phyloP scores from a whole-genome alignment of 441 rosid genomes.

The Viola pubescens region DNA sequence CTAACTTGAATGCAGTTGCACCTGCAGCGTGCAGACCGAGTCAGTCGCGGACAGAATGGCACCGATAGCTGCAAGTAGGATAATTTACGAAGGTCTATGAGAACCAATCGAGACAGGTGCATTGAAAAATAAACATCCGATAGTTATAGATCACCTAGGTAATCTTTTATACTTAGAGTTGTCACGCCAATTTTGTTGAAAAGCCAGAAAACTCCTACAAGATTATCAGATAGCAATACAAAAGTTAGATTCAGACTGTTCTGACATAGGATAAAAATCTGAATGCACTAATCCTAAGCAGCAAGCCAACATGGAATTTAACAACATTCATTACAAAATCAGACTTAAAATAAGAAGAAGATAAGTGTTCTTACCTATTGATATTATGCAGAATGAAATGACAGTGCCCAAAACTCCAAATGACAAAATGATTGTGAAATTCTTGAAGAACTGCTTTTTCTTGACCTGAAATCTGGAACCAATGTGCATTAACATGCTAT shows the following conservation, averaged over 20 bases:
- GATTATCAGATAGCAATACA: conserved; percentile 4
- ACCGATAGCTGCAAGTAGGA: conserved; percentile 42
- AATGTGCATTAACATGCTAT: background rate
- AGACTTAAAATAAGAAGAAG: background rate
- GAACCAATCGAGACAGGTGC: background rate
- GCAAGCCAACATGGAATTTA: background rate
- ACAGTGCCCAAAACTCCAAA: conserved; percentile 64
- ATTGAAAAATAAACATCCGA: background rate
- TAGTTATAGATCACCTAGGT: conserved; percentile 34
- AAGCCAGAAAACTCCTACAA: conserved; percentile 37
- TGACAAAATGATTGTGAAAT: conserved; percentile 52
- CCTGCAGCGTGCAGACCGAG: conserved; percentile 80
- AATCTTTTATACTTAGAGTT: conserved; percentile 32
- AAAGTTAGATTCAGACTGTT: conserved; percentile 6
- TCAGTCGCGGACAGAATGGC: conserved; percentile 75
- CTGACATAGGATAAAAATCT: conserved; percentile 3
- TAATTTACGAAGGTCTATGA: conserved; percentile 12
- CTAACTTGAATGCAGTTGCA: conserved; percentile 12
- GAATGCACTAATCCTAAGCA: background rate
- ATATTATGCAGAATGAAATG: conserved; percentile 64
- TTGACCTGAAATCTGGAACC: conserved; percentile 66
- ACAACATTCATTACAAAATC: background rate
- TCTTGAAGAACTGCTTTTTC: conserved; percentile 70
- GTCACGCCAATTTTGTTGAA: conserved; percentile 38
- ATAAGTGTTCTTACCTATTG: conserved; percentile 32